Evolutionary conservation across 2,329 filamentous ascomycete species (phyloP).

Genomic region (Fusarium stilboides): DNA sequence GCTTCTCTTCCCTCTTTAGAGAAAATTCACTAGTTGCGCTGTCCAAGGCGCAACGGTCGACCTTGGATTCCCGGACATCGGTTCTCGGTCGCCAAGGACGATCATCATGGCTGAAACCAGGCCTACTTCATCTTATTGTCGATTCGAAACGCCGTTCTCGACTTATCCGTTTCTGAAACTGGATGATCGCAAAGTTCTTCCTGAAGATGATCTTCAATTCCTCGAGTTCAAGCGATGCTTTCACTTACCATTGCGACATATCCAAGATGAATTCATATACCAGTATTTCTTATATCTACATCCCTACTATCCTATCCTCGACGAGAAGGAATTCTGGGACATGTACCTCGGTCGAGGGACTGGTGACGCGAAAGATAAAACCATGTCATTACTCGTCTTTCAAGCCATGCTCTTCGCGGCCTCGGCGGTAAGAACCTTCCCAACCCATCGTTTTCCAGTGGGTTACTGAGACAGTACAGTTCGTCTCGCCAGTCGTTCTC

Average conservation of each 20-base stretch:
- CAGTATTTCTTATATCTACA: conserved; percentile 36
- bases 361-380: background rate
- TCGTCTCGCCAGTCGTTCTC: conserved; percentile 34
- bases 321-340: conserved; percentile 37
- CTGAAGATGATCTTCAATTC: conserved; percentile 16
- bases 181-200: background rate
- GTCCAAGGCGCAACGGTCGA: too few species aligned
- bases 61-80: background rate
- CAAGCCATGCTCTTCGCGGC: conserved; percentile 40
- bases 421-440: conserved; percentile 16
- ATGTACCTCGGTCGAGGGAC: conserved; percentile 20
- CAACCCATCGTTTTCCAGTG: accelerated
- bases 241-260: background rate
- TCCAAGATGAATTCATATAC: conserved; percentile 27
- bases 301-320: conserved; percentile 31
- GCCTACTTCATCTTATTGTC: background rate
- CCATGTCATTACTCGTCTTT: conserved; percentile 28
- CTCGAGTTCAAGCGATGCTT: conserved; percentile 14
- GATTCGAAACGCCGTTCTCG: conserved; percentile 12
- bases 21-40: too few species aligned
- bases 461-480: conserved; percentile 13
- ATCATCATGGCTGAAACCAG: background rate
- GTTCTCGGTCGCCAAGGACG: background rate
- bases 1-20: too few species aligned
- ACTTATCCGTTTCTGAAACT: conserved; percentile 2